Percentiles rank a stretch among this genome's conserved stretches.
These are phyloP conservation scores for Phytophthora litchii DNA, from an alignment of 352 stramenopile species.

Conservation along the genomic window DNA sequence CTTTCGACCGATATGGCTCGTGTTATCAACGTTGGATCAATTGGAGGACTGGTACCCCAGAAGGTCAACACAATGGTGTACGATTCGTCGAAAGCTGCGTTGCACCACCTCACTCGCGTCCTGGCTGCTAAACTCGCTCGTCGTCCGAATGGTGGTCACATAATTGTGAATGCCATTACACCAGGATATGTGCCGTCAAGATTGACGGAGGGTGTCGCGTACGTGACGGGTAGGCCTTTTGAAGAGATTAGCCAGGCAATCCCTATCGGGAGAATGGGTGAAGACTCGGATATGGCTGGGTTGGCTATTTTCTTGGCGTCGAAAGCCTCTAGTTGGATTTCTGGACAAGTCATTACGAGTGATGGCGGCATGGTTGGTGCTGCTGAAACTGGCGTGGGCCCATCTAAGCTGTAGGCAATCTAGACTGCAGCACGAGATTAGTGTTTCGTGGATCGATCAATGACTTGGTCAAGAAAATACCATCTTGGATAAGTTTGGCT, in stretches of 20 bases:
- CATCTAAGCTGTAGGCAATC: slow-evolving; percentile 20
- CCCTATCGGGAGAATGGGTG: slow-evolving; percentile 86
- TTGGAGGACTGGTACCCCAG: slow-evolving; percentile 84
- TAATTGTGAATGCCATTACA: slow-evolving; percentile 96
- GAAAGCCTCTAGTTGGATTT: slow-evolving; percentile 91
- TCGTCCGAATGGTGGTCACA: slow-evolving; percentile 79
- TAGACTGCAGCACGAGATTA: no score
- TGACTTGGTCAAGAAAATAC: not conserved
- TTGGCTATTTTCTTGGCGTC: slow-evolving; percentile 92
- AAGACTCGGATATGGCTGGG: slow-evolving; percentile 92
- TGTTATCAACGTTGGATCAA: slow-evolving; percentile 80
- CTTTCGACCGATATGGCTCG: slow-evolving; percentile 51
- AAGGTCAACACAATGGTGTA: slow-evolving; percentile 93
- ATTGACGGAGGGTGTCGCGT: slow-evolving; percentile 87
- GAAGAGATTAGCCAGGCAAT: slow-evolving; percentile 73
- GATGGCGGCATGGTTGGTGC: slow-evolving; percentile 87
- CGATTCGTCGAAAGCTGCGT: slow-evolving; percentile 93
- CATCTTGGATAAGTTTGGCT: no score
- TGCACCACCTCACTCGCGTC: slow-evolving; percentile 94
- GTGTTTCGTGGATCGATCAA: not conserved
- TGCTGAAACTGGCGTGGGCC: slow-evolving; percentile 49
- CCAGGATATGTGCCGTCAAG: slow-evolving; percentile 92
- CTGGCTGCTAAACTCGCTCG: slow-evolving; percentile 91
- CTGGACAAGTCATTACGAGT: slow-evolving; percentile 89
- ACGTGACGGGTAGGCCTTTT: slow-evolving; percentile 47